Evolutionary conservation across 768 basidiomycete species (phyloP).

Genomic region (Serendipita sp.): DNA sequence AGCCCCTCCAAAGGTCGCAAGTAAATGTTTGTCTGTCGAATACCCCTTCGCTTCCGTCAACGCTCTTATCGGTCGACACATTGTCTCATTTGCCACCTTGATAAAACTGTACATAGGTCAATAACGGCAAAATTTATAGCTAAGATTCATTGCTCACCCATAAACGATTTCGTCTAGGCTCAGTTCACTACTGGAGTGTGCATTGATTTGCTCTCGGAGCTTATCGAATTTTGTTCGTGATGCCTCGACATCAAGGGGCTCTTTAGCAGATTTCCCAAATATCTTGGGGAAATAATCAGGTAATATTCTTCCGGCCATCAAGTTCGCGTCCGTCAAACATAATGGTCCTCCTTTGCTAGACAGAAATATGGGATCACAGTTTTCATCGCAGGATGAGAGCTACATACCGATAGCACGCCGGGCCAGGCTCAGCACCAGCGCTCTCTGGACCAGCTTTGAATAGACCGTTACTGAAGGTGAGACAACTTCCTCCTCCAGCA

Average conservation of each 20-base stretch:
- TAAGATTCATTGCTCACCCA: constrained; percentile 36
- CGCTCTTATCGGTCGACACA: constrained; percentile 85
- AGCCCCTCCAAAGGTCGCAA: constrained; percentile 80
- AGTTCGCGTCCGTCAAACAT: constrained; percentile 86
- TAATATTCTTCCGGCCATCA: constrained; percentile 74
- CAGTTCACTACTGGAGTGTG: constrained; percentile 36
- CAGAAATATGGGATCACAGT: not conserved
- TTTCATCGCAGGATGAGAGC: not conserved
- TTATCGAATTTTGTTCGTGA: constrained; percentile 50
- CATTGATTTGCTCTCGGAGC: constrained; percentile 57
- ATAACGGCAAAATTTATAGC: not conserved
- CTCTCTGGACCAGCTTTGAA: constrained; percentile 87
- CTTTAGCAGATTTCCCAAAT: constrained; percentile 78
- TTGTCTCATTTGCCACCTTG: constrained; percentile 93
- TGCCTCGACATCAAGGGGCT: constrained; percentile 64
- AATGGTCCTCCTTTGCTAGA: constrained; percentile 76
- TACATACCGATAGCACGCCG: constrained; percentile 69
- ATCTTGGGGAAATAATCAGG: constrained; percentile 92
- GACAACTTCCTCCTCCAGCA: constrained; percentile 83
- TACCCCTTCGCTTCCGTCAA: constrained; percentile 82
- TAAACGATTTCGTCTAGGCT: constrained; percentile 75
- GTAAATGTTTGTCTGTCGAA: constrained; percentile 61
- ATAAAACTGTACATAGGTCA: constrained; percentile 49
- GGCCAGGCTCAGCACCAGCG: constrained; percentile 87
- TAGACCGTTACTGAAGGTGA: constrained; percentile 79